A percentile compares a stretch with the other conserved stretches of the same genome.
Evolutionary conservation across 257 asterid genomes (phyloP).

Genomic region (Verbascum thapsus): DNA sequence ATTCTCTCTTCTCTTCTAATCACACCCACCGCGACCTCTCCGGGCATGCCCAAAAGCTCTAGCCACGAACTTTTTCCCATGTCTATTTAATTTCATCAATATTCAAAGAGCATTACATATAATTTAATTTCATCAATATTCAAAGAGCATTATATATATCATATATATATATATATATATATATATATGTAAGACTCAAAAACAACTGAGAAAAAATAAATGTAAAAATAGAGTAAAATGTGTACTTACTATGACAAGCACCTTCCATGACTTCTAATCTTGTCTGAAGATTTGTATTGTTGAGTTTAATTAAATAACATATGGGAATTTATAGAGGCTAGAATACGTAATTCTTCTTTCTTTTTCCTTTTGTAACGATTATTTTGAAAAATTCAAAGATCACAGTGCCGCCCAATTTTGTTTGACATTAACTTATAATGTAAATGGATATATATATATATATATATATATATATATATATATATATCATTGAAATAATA

Average conservation of each 20-base stretch:
- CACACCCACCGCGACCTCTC: slow-evolving; percentile 22
- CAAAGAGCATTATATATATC: no score
- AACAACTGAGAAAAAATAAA: background rate
- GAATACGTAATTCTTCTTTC: background rate
- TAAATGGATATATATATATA: no score
- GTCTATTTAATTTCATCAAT: slow-evolving; percentile 6
- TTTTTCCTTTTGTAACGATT: no score
- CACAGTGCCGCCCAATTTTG: no score
- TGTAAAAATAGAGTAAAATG: background rate
- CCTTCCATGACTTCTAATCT: slow-evolving; percentile 26
- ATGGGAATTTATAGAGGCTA: slow-evolving; percentile 6
- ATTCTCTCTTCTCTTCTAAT: slow-evolving; percentile 24
- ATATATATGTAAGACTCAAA: background rate
- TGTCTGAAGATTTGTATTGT: background rate
- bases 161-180: no score
- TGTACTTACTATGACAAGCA: slow-evolving; percentile 33
- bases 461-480: no score
- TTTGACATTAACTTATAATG: no score
- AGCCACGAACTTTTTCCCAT: slow-evolving; percentile 34
- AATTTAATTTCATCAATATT: no score
- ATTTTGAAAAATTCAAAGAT: no score
- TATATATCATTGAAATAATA: no score
- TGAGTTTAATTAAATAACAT: background rate
- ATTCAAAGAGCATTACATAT: background rate
- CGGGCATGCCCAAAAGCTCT: slow-evolving; percentile 28